Evolutionary conservation across 305 asterid species (phyloP).

Genomic region (Fraxinus angustifolia): DNA sequence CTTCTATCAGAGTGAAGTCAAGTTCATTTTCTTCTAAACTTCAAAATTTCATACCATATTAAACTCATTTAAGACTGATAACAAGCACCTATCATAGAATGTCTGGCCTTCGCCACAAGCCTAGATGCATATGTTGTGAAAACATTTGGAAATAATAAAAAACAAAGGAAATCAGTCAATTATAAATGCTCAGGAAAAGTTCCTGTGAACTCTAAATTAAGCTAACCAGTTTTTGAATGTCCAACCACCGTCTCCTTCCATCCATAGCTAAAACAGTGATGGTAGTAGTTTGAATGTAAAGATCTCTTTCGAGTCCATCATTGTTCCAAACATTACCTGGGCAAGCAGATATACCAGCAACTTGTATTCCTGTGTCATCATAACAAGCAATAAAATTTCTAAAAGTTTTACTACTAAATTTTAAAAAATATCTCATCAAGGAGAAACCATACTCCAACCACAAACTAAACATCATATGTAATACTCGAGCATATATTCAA

Average conservation of each 20-base stretch:
- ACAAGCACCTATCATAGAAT: neutral
- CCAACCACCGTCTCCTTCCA: conserved; percentile 98
- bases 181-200: conserved; percentile 8
- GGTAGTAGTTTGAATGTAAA: conserved; percentile 65
- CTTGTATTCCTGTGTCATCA: conserved; percentile 44
- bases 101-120: neutral
- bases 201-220: conserved; percentile 27
- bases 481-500: conserved; percentile 9
- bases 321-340: conserved; percentile 72
- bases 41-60: neutral
- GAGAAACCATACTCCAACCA: conserved; percentile 18
- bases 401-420: conserved; percentile 14
- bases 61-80: conserved; percentile 1
- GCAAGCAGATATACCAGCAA: conserved; percentile 46
- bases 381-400: conserved; percentile 22
- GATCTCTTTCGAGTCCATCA: conserved; percentile 87
- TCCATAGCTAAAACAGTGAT: conserved; percentile 94
- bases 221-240: conserved; percentile 87
- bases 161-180: conserved; percentile 15
- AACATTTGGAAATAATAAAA: conserved; percentile 11
- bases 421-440: conserved; percentile 14
- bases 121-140: neutral
- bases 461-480: conserved; percentile 13
- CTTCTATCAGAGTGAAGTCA: conserved; percentile 18
- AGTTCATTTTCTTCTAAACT: conserved; percentile 3